Evolutionary conservation across 345 rosid genomes (phyloP).

Genomic region (Pelargonium nanum): DNA sequence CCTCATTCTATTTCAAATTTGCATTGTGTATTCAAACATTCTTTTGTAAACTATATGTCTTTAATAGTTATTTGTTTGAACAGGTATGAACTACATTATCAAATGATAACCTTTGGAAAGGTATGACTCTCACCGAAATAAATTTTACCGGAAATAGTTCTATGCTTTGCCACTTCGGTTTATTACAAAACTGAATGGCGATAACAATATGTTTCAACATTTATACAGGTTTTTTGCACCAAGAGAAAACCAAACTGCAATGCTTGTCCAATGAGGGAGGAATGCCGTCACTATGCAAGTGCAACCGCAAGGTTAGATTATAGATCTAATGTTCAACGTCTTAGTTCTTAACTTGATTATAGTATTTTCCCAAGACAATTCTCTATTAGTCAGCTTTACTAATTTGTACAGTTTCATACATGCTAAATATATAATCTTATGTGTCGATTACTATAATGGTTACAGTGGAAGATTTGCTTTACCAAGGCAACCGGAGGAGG

Average conservation of each 20-base stretch:
- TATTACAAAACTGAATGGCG: neutral
- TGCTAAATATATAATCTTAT: too few species aligned
- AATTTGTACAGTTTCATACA: too few species aligned
- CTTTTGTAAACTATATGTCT: neutral
- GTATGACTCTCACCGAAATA: slow-evolving; percentile 18
- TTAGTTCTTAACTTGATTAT: too few species aligned
- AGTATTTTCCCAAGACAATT: too few species aligned
- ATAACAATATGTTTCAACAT: neutral
- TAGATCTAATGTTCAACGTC: too few species aligned
- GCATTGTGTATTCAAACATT: neutral
- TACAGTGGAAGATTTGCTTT: too few species aligned
- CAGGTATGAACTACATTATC: slow-evolving; percentile 68
- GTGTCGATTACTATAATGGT: neutral
- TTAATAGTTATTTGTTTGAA: slow-evolving; percentile 9
- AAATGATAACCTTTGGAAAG: slow-evolving; percentile 79
- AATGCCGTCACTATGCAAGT: slow-evolving; percentile 73
- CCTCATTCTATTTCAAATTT: neutral
- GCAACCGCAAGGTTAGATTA: slow-evolving; percentile 51
- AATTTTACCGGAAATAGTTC: neutral
- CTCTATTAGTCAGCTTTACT: too few species aligned
- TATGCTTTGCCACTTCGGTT: neutral
- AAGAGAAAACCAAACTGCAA: slow-evolving; percentile 66
- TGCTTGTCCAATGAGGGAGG: slow-evolving; percentile 66
- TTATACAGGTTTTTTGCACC: slow-evolving; percentile 57
- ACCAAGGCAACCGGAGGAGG: too few species aligned